These are phyloP conservation scores for Kwoniella bestiolae DNA, from an alignment of 768 basidiomycete genomes.

Conservation along the genomic window DNA sequence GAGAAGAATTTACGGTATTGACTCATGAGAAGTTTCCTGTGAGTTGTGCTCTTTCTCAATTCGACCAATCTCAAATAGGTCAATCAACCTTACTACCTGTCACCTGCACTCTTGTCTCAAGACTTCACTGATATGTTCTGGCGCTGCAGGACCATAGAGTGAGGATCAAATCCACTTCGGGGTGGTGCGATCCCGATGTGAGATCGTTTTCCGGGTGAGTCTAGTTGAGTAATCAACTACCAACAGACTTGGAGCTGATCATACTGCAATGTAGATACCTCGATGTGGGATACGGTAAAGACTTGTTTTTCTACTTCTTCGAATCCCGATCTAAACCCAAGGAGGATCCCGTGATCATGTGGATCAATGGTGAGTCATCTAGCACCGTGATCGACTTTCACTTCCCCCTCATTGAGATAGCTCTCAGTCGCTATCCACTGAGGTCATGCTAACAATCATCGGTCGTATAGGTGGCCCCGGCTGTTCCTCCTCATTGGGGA, in stretches of 20 bases:
- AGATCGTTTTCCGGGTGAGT: constrained; percentile 53
- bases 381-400: not conserved
- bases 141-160: constrained; percentile 52
- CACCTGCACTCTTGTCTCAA: too few species aligned
- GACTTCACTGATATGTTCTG: too few species aligned
- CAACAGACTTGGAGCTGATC: not conserved
- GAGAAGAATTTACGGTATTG: constrained; percentile 38
- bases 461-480: constrained; percentile 63
- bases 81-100: too few species aligned
- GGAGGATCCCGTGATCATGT: constrained; percentile 56
- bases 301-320: constrained; percentile 70
- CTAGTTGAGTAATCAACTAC: not conserved
- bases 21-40: constrained; percentile 44
- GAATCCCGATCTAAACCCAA: constrained; percentile 64
- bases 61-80: too few species aligned
- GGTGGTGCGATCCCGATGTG: constrained; percentile 61
- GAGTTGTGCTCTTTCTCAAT: constrained; percentile 12
- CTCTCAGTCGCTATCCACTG: too few species aligned
- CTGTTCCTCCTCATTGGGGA: constrained; percentile 65
- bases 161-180: constrained; percentile 59
- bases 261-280: constrained; percentile 37
- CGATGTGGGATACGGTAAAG: constrained; percentile 52
- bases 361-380: constrained; percentile 55
- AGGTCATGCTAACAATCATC: not conserved
- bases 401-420: not conserved